phyloP scores from a whole-genome alignment of 2,329 filamentous ascomycete genomes.

The Ophiocordyceps camponoti-saundersi region DNA sequence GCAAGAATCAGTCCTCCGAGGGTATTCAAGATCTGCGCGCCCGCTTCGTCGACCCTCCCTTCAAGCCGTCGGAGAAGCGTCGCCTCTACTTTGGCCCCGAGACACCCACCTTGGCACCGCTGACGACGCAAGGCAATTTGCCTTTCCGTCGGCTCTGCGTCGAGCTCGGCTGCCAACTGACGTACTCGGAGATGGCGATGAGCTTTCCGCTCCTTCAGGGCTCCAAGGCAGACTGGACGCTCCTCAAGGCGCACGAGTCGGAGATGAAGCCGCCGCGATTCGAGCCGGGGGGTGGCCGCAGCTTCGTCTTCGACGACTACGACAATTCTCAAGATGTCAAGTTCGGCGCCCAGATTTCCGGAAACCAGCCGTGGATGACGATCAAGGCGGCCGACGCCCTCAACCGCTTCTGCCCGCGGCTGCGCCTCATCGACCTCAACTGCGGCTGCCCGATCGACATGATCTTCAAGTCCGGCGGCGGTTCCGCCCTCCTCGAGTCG shows the following conservation, averaged over 20 bases:
- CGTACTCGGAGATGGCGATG: conserved; percentile 98
- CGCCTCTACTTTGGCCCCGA: conserved; percentile 86
- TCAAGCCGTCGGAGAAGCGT: conserved; percentile 84
- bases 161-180: conserved; percentile 77
- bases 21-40: conserved; percentile 57
- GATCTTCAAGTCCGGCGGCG: conserved; percentile 73
- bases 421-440: conserved; percentile 88
- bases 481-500: conserved; percentile 80
- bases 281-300: conserved; percentile 21
- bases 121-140: conserved; percentile 93
- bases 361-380: conserved; percentile 80
- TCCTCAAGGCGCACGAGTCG: conserved; percentile 80
- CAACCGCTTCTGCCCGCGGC: conserved; percentile 57
- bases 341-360: conserved; percentile 86
- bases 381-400: conserved; percentile 77
- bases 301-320: conserved; percentile 53
- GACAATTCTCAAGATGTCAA: conserved; percentile 69
- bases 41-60: conserved; percentile 67
- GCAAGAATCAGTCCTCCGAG: conserved; percentile 23
- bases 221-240: conserved; percentile 80
- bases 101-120: conserved; percentile 80
- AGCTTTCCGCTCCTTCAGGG: conserved; percentile 79
- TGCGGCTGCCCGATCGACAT: conserved; percentile 96
- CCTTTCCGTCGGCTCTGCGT: conserved; percentile 85
- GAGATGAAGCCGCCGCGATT: conserved; percentile 61